Evolutionary conservation across 1,284 basidiomycete species (phyloP), one percentile per base, ranked within the genome.

Genomic region (Trichosporon coremiiforme): DNA sequence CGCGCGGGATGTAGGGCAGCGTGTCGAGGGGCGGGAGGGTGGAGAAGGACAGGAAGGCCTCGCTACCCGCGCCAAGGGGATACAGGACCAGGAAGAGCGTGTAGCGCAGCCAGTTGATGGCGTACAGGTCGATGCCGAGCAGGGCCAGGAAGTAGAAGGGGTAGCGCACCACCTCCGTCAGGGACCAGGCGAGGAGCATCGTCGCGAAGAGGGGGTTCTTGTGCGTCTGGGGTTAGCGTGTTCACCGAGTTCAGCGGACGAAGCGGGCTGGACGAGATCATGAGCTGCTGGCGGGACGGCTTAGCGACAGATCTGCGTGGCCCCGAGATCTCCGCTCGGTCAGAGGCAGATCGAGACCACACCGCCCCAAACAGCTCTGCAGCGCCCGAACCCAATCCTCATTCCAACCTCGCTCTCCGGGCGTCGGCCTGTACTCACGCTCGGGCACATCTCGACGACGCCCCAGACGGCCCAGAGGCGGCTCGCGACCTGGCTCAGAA

Each of bases 151-250:
- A 90, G 84, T 99, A 99, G 86, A 92, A 97, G 8, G 90, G 84
- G 84, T 99, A 99, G 33, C 96, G 92, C 73, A 97, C 89, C 67
- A 94, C 88, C 83, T 99, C 96, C 50, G 95, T 94, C 70, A 91
- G 76, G 1, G 92, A 90, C 96, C 96, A 99, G 0, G 96, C 93
- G 73, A 97, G 84, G 67, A 98, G 88, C 94, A 98, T 96, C 65
- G 90, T 90, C 2, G 93, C 89, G 85, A 93, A 98, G 38, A 94
- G 84, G 2, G 96, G 92, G 79, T 89, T 91, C 4, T 86, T 82
- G 73, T 89, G 90, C 17, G 90, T 89, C 91, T 91, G 67, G 7
- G 13, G 64, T 71, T 22, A 53, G 68, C 36, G 66, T 25, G 25
- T 25, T 25, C 25, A 25, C 25, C 22, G 65, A 45, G 41, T 12